Base-by-base conservation (phyloP, 352 stramenopile genomes). In the Pythium folliculosum region DNA sequence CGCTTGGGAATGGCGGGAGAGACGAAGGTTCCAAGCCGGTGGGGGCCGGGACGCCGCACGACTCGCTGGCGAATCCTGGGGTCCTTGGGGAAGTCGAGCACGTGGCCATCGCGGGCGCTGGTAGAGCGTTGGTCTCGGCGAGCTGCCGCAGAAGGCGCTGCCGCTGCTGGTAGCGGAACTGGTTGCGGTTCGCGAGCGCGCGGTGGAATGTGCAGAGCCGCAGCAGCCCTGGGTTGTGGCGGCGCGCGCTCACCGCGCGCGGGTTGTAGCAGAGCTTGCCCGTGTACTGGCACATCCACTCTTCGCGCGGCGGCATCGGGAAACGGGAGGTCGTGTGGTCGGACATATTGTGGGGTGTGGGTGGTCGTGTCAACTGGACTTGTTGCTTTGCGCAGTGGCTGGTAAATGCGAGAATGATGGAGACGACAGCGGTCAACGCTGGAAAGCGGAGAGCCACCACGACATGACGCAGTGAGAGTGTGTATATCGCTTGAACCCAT, bases 261-360 rank as follows among this genome's bases (percentile, higher is more conserved):
- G 37, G 37, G 37, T 43, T 43, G 37, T 43, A 43, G 37, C 37
- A 43, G 37, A 43, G 37, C 37, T 43, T 43, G 10, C 37, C 37
- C 37, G 37, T 43, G 37, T 43, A 43, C 37, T 43, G 37, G 37
- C 37, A 57, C 23, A 86, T 74, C 40, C 76, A 17, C 56, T 84
- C 67, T 43, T 81, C 32, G 35, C 69, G 67, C 27, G n/a, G 53
- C 58, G 9, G 69, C 74, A 14, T 70, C 67, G 0, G 63, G 50
- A 1, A 81, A 72, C 1, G 54, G 48, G 48, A 84, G 43, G 45
- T 77, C 50, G 27, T 32, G 27, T 6, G 27, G 27, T 32, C 37
- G 37, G 7, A 82, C 63, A 10, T 43, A 7, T 12, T 43, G 10
- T 12, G 14, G 37, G 37, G 10, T 43, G 9, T 12, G 37, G 14